A percentile compares a stretch with the other conserved stretches of the same genome.
Evolutionary conservation across 306 rosid species (phyloP).

Genomic region (Hylodesmum podocarpum): DNA sequence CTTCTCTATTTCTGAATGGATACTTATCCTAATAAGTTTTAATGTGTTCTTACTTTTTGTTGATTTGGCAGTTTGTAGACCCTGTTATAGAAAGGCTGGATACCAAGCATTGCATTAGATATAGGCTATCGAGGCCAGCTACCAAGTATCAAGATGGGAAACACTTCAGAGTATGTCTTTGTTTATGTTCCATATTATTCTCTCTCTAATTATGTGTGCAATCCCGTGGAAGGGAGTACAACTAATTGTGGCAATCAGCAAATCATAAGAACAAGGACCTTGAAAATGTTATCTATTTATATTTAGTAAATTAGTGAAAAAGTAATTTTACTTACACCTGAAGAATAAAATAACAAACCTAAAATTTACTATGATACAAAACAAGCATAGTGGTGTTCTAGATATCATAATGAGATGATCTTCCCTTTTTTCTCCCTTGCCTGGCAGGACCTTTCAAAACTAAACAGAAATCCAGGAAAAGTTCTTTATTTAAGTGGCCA

Average conservation of each 20-base stretch:
- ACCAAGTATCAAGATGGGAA: constrained; percentile 87
- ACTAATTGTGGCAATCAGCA: neutral
- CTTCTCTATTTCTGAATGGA: constrained; percentile 27
- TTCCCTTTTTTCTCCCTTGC: neutral
- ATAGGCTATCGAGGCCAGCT: constrained; percentile 85
- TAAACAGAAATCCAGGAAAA: constrained; percentile 86
- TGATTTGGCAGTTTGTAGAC: constrained; percentile 77
- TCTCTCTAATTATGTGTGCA: neutral
- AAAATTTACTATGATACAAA: neutral
- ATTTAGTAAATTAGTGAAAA: neutral
- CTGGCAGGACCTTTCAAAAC: constrained; percentile 86
- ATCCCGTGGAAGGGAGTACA: neutral
- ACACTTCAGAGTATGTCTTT: constrained; percentile 78
- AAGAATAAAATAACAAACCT: neutral
- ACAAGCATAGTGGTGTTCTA: neutral
- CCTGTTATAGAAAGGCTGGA: constrained; percentile 93
- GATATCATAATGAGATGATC: neutral
- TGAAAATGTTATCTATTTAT: neutral
- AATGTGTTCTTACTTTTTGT: constrained; percentile 27
- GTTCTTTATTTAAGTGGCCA: constrained; percentile 89
- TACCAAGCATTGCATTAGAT: constrained; percentile 79
- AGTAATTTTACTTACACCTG: neutral
- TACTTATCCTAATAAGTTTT: neutral
- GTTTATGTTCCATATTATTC: constrained; percentile 16
- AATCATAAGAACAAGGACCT: neutral